Conservation (phyloP, 306 rosid species). For the Rosa chinensis region DNA sequence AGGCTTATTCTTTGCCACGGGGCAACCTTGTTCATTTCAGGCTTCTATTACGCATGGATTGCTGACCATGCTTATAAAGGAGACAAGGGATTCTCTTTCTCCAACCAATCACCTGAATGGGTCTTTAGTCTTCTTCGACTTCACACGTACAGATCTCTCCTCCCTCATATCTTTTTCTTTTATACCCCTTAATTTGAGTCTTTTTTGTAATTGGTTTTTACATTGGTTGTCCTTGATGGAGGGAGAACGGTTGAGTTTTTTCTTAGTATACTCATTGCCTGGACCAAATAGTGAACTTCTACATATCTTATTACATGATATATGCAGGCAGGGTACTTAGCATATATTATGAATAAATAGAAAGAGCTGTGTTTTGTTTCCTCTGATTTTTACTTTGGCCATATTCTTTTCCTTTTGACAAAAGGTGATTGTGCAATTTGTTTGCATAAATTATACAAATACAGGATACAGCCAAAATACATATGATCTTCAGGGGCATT, state of each 20-base stretch:
- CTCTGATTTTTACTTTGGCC: neutral
- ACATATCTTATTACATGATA: neutral
- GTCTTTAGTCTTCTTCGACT: constrained; percentile 24
- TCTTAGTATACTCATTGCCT: neutral
- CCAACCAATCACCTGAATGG: constrained; percentile 60
- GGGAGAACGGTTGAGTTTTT: neutral
- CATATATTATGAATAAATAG: neutral
- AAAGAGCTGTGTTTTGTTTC: neutral
- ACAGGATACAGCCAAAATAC: too few relatives aligned
- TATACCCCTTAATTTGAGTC: too few relatives aligned
- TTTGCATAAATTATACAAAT: neutral
- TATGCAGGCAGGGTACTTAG: neutral
- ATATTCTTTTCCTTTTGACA: neutral
- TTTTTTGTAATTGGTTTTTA: too few relatives aligned
- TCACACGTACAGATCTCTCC: constrained; percentile 37
- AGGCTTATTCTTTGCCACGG: constrained; percentile 86
- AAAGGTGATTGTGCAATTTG: neutral
- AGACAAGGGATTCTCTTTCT: constrained; percentile 89
- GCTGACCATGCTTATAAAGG: constrained; percentile 98
- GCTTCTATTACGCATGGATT: constrained; percentile 88
- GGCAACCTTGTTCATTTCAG: constrained; percentile 78
- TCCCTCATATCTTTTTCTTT: neutral
- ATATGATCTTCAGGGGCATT: too few relatives aligned
- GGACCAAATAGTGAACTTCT: neutral
- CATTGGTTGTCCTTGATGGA: constrained; percentile 1